Base-by-base conservation (phyloP, 352 stramenopile species). In the Globisporangium carolinianum region DNA sequence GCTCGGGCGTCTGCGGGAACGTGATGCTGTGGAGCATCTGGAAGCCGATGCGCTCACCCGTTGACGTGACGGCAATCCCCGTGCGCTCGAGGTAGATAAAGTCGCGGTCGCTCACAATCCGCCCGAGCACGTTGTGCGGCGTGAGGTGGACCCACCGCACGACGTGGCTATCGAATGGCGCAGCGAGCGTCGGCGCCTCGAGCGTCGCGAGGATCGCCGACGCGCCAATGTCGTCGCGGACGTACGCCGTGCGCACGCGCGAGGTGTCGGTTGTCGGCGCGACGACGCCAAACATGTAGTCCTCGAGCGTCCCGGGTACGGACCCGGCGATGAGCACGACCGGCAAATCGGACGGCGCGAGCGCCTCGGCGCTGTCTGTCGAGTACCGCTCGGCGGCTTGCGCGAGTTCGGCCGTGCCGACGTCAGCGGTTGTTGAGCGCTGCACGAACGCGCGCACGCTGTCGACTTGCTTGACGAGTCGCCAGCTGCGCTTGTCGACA, bases 61-160 rank as follows among this genome's bases (percentile, higher is more conserved):
- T n/a, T 8, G 46, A 24, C 36, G 53, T 57, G 0, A 11, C 2
- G 11, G 54, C 39, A 38, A 61, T 47, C 5, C 59, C 59, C 14
- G 53, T 61, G 9, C 36, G 14, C 45, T 65, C 59, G 45, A 65
- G 51, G 37, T 65, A 65, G 6, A 65, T 53, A 37, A 65, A 62
- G 53, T 65, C 59, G 15, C 59, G 54, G 46, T 48, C 39, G 32
- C 41, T 18, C 32, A 65, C 53, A 2, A 57, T 10, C 14, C 39
- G 39, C n/a, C 47, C 15, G 8, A 35, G 45, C 39, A 57, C 15
- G 38, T 35, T 32, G 9, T 36, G 18, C 8, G 45, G 37, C n/a
- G 50, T 43, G 51, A 55, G 48, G 35, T 58, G 35, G 42, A 58
- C 48, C 55, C 61, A 67, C 52, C 60, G 64, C 48, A 60, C 54